Conservation (phyloP, 2,329 filamentous ascomycete species). For the Fusarium globosum region DNA sequence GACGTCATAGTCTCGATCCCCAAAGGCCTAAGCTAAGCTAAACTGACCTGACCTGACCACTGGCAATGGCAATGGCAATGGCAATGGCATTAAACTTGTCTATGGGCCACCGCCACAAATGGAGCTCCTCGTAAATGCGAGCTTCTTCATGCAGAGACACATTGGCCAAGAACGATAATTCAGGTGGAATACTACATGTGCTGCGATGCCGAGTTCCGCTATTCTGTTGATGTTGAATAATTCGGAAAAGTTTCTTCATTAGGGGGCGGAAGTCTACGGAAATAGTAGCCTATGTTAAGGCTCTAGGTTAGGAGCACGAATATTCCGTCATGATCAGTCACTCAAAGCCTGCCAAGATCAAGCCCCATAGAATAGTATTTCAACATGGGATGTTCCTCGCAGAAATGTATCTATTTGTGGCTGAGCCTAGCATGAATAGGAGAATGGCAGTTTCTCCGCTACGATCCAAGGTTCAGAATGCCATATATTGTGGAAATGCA, state of each 20-base stretch:
- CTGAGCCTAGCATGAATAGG: background rate
- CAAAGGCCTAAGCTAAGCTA: background rate
- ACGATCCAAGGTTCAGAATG: background rate
- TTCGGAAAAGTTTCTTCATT: background rate
- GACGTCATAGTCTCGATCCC: conserved; percentile 14
- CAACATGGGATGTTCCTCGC: background rate
- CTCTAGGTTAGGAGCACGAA: background rate
- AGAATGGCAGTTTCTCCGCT: background rate
- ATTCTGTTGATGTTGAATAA: background rate
- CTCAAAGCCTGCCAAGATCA: conserved; percentile 8
- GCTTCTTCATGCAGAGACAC: conserved; percentile 1
- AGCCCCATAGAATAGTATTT: background rate
- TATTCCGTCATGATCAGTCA: background rate
- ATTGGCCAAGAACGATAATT: background rate
- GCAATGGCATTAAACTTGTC: background rate
- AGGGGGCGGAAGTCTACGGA: background rate
- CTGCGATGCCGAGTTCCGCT: conserved; percentile 8
- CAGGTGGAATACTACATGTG: background rate
- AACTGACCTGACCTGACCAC: background rate
- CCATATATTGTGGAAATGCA: background rate
- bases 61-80: background rate
- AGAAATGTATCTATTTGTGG: background rate
- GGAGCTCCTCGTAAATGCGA: background rate
- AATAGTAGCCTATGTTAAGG: background rate
- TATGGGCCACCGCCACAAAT: background rate